Evolutionary conservation across 768 basidiomycete species (phyloP).

Genomic region (Pulveroboletus ravenelii): DNA sequence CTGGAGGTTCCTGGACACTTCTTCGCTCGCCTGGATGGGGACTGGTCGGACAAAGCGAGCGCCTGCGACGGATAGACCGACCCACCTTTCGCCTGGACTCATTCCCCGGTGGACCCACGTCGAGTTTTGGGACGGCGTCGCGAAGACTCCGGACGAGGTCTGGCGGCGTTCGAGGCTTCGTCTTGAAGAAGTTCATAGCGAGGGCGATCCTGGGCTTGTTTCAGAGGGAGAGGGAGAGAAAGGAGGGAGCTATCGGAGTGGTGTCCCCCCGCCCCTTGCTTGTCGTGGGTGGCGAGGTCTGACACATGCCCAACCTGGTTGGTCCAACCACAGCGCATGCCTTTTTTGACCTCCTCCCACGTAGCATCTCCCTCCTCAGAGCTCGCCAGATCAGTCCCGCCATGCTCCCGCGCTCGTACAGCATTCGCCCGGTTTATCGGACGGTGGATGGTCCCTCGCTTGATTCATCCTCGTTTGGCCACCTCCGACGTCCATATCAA

Average conservation of each 20-base stretch:
- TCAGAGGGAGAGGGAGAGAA: not conserved
- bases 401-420: not conserved
- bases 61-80: not conserved
- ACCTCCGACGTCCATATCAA: not conserved
- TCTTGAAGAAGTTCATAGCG: conserved; percentile 93
- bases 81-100: conserved; percentile 80
- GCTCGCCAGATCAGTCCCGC: conserved; percentile 5
- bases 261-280: not conserved
- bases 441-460: too few relatives aligned
- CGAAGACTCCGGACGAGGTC: conserved; percentile 80
- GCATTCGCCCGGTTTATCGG: not conserved
- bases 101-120: conserved; percentile 64
- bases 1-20: conserved; percentile 83
- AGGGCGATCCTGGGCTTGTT: conserved; percentile 1
- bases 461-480: too few relatives aligned
- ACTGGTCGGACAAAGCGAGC: not conserved
- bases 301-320: conserved; percentile 14
- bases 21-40: conserved; percentile 70
- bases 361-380: not conserved
- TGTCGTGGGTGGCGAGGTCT: conserved; percentile 3
- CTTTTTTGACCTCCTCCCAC: conserved; percentile 6
- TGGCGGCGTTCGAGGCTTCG: conserved; percentile 80
- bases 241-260: not conserved
- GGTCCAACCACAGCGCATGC: conserved; percentile 11
- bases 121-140: conserved; percentile 75